Conservation (phyloP, 441 rosid species). For the Pelargonium hybrid region DNA sequence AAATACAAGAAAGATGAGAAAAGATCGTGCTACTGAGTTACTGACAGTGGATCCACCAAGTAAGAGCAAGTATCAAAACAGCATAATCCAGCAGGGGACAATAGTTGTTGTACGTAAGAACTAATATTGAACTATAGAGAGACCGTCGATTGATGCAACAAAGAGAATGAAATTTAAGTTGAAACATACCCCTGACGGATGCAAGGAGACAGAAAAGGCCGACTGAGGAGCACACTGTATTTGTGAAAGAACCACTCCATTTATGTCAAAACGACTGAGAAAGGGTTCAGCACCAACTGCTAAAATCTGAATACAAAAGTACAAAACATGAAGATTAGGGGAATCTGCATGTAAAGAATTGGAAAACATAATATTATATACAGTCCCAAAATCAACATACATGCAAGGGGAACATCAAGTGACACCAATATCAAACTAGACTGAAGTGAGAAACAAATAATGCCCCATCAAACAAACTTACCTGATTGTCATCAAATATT, state of each 20-base stretch:
- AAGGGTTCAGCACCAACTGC: slow-evolving; percentile 80
- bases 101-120: no score
- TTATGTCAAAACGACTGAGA: slow-evolving; percentile 58
- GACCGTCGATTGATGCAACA: neutral
- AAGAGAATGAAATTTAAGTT: neutral
- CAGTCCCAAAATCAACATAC: neutral
- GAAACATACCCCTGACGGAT: slow-evolving; percentile 65
- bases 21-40: neutral
- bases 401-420: neutral
- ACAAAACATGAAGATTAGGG: slow-evolving; percentile 9
- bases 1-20: neutral
- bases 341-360: neutral
- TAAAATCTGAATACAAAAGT: slow-evolving; percentile 47
- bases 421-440: neutral
- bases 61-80: no score
- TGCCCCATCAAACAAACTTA: slow-evolving; percentile 23
- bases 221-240: slow-evolving; percentile 82
- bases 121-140: neutral
- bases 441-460: neutral
- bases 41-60: neutral
- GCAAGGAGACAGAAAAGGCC: slow-evolving; percentile 66
- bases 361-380: neutral
- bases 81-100: no score
- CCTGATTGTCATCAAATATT: slow-evolving; percentile 68
- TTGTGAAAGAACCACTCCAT: slow-evolving; percentile 63